These are phyloP conservation scores for Ceratocystiopsis sp. DNA, from an alignment of 2,329 filamentous ascomycete genomes.

Conservation along the genomic window DNA sequence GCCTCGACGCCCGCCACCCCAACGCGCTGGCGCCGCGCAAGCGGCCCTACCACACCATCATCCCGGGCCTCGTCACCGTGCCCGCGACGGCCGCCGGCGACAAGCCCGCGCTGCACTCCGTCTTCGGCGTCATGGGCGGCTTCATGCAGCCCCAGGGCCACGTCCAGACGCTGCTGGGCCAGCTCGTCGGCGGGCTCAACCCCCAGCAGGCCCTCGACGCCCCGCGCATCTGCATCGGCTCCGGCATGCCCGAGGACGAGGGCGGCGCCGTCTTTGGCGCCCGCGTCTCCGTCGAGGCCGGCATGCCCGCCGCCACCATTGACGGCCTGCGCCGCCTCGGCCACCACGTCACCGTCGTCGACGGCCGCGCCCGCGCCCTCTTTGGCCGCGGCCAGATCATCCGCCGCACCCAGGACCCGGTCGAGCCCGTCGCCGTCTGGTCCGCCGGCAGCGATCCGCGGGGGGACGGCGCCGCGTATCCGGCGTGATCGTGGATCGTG, in stretches of 20 bases:
- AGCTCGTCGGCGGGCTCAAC: slow-evolving; percentile 63
- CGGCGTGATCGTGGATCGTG: slow-evolving; percentile 19
- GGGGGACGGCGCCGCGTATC: slow-evolving; percentile 60
- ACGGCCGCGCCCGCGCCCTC: slow-evolving; percentile 44
- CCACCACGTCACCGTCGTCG: slow-evolving; percentile 54
- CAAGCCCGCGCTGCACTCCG: slow-evolving; percentile 60
- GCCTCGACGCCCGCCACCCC: slow-evolving; percentile 51
- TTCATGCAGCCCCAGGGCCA: slow-evolving; percentile 98
- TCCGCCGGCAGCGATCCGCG: slow-evolving; percentile 78
- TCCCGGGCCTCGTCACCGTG: slow-evolving; percentile 84
- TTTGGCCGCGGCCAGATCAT: slow-evolving; percentile 87
- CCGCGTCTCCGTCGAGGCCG: slow-evolving; percentile 67
- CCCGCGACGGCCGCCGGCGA: no score
- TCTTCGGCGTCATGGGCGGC: slow-evolving; percentile 94
- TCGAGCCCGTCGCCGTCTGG: slow-evolving; percentile 57
- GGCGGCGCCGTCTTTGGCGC: slow-evolving; percentile 38
- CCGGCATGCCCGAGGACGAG: slow-evolving; percentile 51
- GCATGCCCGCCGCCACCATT: slow-evolving; percentile 51
- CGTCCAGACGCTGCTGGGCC: slow-evolving; percentile 80
- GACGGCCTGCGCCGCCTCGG: slow-evolving; percentile 52
- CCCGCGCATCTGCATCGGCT: slow-evolving; percentile 75
- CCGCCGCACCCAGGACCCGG: slow-evolving; percentile 50
- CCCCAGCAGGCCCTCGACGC: slow-evolving; percentile 84
- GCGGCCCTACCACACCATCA: slow-evolving; percentile 94
- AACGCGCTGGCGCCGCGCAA: slow-evolving; percentile 70